Conservation (phyloP, 805 yeast genomes). For the Lipomyces lipofer region DNA sequence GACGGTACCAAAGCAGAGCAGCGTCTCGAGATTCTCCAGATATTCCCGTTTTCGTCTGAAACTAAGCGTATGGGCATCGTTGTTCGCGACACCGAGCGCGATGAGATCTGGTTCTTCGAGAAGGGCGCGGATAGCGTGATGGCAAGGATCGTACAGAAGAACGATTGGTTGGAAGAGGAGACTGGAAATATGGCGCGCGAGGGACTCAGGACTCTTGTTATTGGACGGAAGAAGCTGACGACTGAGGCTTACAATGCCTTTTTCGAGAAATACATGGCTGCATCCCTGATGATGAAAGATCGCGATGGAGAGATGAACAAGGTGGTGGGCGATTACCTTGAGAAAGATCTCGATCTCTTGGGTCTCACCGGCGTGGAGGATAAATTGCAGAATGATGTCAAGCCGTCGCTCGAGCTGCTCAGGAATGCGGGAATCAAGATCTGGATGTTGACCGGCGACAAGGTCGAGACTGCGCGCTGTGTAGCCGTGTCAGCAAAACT, state of each 20-base stretch:
- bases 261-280: conserved; percentile 61
- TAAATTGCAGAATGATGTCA: conserved; percentile 86
- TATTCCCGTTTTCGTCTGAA: conserved; percentile 94
- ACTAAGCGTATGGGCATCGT: conserved; percentile 95
- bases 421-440: conserved; percentile 96
- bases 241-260: conserved; percentile 61
- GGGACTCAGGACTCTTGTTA: conserved; percentile 91
- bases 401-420: conserved; percentile 84
- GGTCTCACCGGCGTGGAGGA: conserved; percentile 99
- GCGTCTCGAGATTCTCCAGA: conserved; percentile 56
- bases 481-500: conserved; percentile 94
- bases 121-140: conserved; percentile 98
- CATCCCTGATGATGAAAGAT: conserved; percentile 73
- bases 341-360: conserved; percentile 75
- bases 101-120: conserved; percentile 79
- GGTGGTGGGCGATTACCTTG: conserved; percentile 68
- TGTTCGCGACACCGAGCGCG: conserved; percentile 59
- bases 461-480: conserved; percentile 97
- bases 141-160: conserved; percentile 75
- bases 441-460: conserved; percentile 99
- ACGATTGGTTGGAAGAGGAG: conserved; percentile 98
- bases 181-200: conserved; percentile 98
- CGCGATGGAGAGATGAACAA: conserved; percentile 75
- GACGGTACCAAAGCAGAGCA: conserved; percentile 50
- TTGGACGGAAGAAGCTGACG: conserved; percentile 77